Conservation (phyloP, 768 basidiomycete species). For the Clitopilus hobsonii region DNA sequence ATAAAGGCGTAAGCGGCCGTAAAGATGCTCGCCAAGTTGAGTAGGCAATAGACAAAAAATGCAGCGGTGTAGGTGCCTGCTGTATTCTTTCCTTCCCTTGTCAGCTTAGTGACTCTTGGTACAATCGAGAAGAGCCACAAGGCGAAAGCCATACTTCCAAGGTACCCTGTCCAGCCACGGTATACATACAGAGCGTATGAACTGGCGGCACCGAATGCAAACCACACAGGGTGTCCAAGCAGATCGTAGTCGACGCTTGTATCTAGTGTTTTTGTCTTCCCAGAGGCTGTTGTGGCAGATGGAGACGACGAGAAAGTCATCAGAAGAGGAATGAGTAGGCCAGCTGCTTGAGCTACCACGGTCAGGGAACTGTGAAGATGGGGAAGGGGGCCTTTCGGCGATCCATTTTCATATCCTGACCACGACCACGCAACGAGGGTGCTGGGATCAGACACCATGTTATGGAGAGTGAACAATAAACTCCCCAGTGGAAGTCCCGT, state of each 20-base stretch:
- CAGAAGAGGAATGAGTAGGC: slow-evolving; percentile 38
- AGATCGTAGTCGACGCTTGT: slow-evolving; percentile 25
- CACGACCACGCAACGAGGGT: slow-evolving; percentile 85
- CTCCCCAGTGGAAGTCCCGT: slow-evolving; percentile 58
- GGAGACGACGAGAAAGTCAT: slow-evolving; percentile 19
- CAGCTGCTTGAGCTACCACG: slow-evolving; percentile 55
- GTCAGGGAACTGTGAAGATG: slow-evolving; percentile 69
- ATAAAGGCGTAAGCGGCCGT: slow-evolving; percentile 92
- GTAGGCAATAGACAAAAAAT: slow-evolving; percentile 55
- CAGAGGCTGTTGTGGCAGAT: neutral
- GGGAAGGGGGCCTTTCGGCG: slow-evolving; percentile 65
- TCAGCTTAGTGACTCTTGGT: slow-evolving; percentile 47
- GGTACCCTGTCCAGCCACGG: slow-evolving; percentile 66
- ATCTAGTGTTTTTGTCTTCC: too few relatives aligned
- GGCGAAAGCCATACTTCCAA: slow-evolving; percentile 58
- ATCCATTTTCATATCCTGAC: slow-evolving; percentile 72
- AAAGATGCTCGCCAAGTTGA: slow-evolving; percentile 69
- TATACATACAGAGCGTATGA: slow-evolving; percentile 54
- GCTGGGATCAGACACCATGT: slow-evolving; percentile 67
- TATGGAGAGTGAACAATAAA: slow-evolving; percentile 68
- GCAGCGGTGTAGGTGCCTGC: slow-evolving; percentile 51
- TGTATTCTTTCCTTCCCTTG: slow-evolving; percentile 35
- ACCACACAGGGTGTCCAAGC: slow-evolving; percentile 43
- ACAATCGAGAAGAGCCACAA: slow-evolving; percentile 62
- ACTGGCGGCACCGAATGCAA: slow-evolving; percentile 46